A percentile compares a stretch with the other conserved stretches of the same genome.
These are phyloP conservation scores for Senecio squalidus DNA, from an alignment of 140 eudicot species.

Conservation along the genomic window DNA sequence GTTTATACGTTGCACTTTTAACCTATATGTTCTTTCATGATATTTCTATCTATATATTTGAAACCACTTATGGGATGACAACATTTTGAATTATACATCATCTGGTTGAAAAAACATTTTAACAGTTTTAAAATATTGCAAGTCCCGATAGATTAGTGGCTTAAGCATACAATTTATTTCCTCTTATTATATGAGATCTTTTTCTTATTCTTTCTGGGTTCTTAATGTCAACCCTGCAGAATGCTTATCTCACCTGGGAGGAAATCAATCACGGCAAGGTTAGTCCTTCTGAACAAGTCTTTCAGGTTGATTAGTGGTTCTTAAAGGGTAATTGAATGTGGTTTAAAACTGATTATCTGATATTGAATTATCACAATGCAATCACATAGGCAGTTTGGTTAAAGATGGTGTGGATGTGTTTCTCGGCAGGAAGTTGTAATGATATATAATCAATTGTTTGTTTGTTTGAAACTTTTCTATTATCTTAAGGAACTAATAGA, in stretches of 20 bases:
- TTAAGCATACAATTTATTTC: not conserved
- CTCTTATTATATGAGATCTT: conserved; percentile 5
- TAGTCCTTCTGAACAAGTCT: conserved; percentile 3
- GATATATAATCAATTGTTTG: too few relatives aligned
- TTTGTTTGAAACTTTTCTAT: too few relatives aligned
- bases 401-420: too few relatives aligned
- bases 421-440: too few relatives aligned
- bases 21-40: not conserved
- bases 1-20: conserved; percentile 12
- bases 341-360: too few relatives aligned
- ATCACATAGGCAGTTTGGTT: too few relatives aligned
- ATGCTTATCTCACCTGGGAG: conserved; percentile 74
- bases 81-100: not conserved
- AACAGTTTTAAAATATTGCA: not conserved
- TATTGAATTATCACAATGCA: too few relatives aligned
- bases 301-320: too few relatives aligned
- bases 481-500: too few relatives aligned
- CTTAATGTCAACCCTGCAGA: conserved; percentile 47
- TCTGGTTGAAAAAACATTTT: not conserved
- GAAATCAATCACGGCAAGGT: conserved; percentile 37
- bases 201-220: not conserved
- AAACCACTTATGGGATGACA: conserved; percentile 3
- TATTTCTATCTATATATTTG: conserved; percentile 5
- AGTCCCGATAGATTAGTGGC: conserved; percentile 2
- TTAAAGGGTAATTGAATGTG: too few relatives aligned